These are phyloP conservation scores for Trichosporon asahii DNA, from an alignment of 1,284 basidiomycete species.

Conservation along the genomic window DNA sequence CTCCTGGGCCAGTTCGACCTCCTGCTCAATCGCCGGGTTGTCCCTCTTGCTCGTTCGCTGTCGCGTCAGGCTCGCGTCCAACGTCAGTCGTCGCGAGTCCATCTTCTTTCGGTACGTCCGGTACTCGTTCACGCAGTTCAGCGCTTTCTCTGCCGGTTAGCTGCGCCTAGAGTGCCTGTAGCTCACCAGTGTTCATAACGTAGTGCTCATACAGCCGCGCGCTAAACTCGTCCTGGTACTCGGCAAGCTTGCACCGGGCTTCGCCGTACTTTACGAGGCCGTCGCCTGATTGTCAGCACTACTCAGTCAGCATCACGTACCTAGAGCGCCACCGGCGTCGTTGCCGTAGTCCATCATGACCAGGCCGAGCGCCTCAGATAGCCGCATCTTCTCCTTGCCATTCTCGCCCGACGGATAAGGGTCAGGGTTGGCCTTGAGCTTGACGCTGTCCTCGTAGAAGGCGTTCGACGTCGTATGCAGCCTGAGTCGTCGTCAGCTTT, in stretches of 20 bases:
- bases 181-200: conserved; percentile 58
- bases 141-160: conserved; percentile 53
- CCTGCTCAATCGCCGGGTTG: conserved; percentile 67
- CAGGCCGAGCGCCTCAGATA: conserved; percentile 72
- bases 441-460: conserved; percentile 44
- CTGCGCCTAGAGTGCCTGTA: background rate
- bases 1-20: conserved; percentile 63
- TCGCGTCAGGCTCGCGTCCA: conserved; percentile 71
- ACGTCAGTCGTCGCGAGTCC: conserved; percentile 70
- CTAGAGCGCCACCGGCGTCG: conserved; percentile 68
- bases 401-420: conserved; percentile 41
- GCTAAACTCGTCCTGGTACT: conserved; percentile 31
- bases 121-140: conserved; percentile 49
- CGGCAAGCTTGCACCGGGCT: conserved; percentile 75
- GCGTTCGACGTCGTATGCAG: conserved; percentile 48
- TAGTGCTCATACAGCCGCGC: conserved; percentile 66
- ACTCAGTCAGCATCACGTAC: conserved; percentile 23
- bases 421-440: conserved; percentile 46
- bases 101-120: conserved; percentile 56
- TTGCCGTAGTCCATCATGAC: conserved; percentile 83
- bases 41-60: conserved; percentile 61
- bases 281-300: conserved; percentile 40
- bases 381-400: conserved; percentile 54
- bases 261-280: conserved; percentile 69
- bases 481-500: conserved; percentile 26